Percentiles rank a stretch among this genome's conserved stretches.
phyloP scores from a whole-genome alignment of 495 filamentous ascomycete genomes.

The Penicillium simplicissimum region DNA sequence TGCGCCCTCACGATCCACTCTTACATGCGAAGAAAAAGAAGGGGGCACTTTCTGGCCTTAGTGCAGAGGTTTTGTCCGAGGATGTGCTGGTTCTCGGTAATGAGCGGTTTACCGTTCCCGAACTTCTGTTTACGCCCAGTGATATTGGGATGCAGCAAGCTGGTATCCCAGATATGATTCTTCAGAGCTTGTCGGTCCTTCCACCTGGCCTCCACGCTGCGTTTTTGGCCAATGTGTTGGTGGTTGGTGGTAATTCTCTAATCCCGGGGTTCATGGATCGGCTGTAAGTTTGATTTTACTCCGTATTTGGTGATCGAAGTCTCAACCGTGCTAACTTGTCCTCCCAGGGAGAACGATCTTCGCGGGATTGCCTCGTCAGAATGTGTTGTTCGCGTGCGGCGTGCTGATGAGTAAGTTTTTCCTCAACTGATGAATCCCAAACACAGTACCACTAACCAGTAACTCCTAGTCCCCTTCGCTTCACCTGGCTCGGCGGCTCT shows the following conservation, averaged over 20 bases:
- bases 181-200: conserved; percentile 76
- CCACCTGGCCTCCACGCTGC: conserved; percentile 76
- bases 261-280: conserved; percentile 82
- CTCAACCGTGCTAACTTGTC: conserved; percentile 11
- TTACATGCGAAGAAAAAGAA: conserved; percentile 62
- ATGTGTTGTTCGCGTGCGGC: conserved; percentile 71
- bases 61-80: conserved; percentile 61
- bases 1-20: conserved; percentile 72
- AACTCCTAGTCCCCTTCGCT: conserved; percentile 63
- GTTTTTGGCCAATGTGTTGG: conserved; percentile 81
- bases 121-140: conserved; percentile 81
- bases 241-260: conserved; percentile 82
- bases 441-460: not conserved
- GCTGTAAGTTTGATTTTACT: conserved; percentile 48
- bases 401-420: conserved; percentile 60
- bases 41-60: conserved; percentile 47
- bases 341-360: conserved; percentile 64
- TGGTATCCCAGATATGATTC: conserved; percentile 75
- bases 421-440: no score
- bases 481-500: conserved; percentile 82
- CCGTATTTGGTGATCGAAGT: not conserved
- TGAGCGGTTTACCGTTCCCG: conserved; percentile 88
- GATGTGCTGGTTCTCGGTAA: conserved; percentile 86
- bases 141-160: conserved; percentile 88
- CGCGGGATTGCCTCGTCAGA: conserved; percentile 73